Evolutionary conservation across 78 protist species (phyloP).

Genomic region (Paratrimastix pyriformis): DNA sequence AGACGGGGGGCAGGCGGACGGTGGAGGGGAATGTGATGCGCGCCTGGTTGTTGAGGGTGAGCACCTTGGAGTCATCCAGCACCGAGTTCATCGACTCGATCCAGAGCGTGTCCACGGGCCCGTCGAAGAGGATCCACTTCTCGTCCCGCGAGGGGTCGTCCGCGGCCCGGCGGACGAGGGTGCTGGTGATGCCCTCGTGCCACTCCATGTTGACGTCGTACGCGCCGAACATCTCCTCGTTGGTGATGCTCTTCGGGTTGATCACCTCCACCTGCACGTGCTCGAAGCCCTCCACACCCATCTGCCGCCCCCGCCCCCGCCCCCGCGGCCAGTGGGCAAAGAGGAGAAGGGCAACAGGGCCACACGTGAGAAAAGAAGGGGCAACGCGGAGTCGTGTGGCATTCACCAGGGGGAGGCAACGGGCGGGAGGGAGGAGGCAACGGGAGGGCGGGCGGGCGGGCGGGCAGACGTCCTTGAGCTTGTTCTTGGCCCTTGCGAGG

Average conservation of each 20-base stretch:
- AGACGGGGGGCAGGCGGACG: neutral
- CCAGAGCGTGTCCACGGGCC: constrained; percentile 73
- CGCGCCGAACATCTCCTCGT: constrained; percentile 51
- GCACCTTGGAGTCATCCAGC: constrained; percentile 69
- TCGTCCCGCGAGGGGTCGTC: constrained; percentile 30
- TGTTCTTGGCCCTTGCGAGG: constrained; percentile 32
- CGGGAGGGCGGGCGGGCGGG: no score
- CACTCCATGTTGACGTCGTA: constrained; percentile 58
- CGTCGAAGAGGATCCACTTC: constrained; percentile 66
- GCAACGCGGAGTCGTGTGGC: no score
- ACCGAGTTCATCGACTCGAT: constrained; percentile 76
- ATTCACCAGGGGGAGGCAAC: neutral
- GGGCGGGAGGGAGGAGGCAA: neutral
- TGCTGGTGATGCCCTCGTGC: constrained; percentile 60
- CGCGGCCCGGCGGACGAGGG: constrained; percentile 30
- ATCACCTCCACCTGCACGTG: constrained; percentile 25
- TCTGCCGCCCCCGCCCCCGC: no score
- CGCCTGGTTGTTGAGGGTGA: constrained; percentile 63
- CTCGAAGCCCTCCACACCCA: neutral
- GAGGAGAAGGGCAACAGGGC: no score
- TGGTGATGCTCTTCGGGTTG: constrained; percentile 61
- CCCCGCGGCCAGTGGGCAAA: no score
- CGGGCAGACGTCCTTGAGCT: constrained; percentile 5
- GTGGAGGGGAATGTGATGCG: constrained; percentile 57
- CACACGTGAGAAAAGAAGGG: no score